Percentiles rank a stretch among this genome's conserved stretches.
Conservation (phyloP, 2,329 filamentous ascomycete species). For the Emmonsiellopsis sp. region DNA sequence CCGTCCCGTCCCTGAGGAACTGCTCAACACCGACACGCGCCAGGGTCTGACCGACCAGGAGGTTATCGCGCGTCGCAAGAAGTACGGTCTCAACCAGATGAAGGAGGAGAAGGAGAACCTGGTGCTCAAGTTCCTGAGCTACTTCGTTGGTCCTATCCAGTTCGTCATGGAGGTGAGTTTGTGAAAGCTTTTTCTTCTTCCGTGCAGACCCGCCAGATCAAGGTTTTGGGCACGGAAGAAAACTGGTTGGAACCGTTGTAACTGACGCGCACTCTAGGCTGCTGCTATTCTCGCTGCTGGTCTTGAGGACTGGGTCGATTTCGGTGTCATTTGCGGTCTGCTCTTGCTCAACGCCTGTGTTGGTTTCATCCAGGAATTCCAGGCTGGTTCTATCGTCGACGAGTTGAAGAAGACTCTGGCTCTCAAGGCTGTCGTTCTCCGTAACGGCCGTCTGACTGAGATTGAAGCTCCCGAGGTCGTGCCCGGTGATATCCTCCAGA, state of each 20-base stretch:
- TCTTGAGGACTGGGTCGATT: constrained; percentile 85
- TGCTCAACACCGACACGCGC: constrained; percentile 66
- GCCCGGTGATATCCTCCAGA: constrained; percentile 78
- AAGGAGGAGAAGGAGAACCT: constrained; percentile 84
- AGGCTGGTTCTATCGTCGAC: constrained; percentile 82
- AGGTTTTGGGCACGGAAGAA: not conserved
- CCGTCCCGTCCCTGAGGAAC: constrained; percentile 59
- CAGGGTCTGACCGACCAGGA: constrained; percentile 64
- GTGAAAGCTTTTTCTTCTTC: constrained; percentile 1
- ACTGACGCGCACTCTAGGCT: constrained; percentile 36
- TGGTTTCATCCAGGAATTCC: constrained; percentile 82
- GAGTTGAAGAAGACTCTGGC: constrained; percentile 86
- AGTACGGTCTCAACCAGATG: constrained; percentile 80
- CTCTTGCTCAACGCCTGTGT: constrained; percentile 76
- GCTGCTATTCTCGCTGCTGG: constrained; percentile 72
- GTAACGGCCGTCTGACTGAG: constrained; percentile 68
- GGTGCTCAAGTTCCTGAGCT: constrained; percentile 69
- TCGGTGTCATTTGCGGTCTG: constrained; percentile 79
- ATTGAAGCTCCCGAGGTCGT: constrained; percentile 76
- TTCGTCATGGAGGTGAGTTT: constrained; percentile 79
- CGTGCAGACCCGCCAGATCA: too few relatives aligned
- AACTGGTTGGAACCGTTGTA: constrained; percentile 7
- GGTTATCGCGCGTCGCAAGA: constrained; percentile 54
- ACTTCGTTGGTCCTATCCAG: constrained; percentile 83
- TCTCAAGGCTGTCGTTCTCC: constrained; percentile 76